Base-by-base conservation (phyloP, 2,329 filamentous ascomycete genomes). In the Hymenoscyphus fraxineus region DNA sequence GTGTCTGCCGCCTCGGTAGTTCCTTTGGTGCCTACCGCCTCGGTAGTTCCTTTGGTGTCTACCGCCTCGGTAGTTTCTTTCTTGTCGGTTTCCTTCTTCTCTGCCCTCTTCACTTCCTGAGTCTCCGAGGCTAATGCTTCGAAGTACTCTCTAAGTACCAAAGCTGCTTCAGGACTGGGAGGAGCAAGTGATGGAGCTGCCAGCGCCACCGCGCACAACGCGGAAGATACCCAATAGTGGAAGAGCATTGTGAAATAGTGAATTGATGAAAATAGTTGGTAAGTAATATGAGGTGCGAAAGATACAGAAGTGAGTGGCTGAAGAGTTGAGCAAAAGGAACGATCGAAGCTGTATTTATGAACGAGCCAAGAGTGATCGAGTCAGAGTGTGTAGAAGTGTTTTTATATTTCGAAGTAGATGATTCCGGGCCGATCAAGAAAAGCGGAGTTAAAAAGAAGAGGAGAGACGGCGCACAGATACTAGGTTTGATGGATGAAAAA, bases 111-210 rank as follows among this genome's bases (percentile, higher is more conserved):
- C 62, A 79, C 79, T 35, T 78, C 75, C 71, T 83, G 79, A 56
- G 85, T 80, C 74, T 86, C 88, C 62, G 76, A 67, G 35, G 84
- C 85, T 66, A 88, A 74, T 69, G 84, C 75, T 73, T 84, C 84
- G 78, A 88, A 88, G 77, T 88, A 88, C 51, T 81, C 79, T 35
- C 85, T 83, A 60, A 88, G 73, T n/a, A 80, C 76, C 60, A 71
- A 67, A 67, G 72, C 72, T 54, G 74, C 72, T 22, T 59, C 65
- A 31, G 73, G 69, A 44, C 62, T 59, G 19, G 60, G 66, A 35
- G 69, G 44, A 27, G 69, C 67, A 22, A 70, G 55, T 10, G 69
- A 70, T 59, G 74, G 74, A 55, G 73, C 72, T 32, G 74, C 67
- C 27, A 74, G 62, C 58, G 82, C 81, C 61, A 80, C 79, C 65